Conservation (phyloP, 2,329 filamentous ascomycete species). For the Karstenula rhodostoma region DNA sequence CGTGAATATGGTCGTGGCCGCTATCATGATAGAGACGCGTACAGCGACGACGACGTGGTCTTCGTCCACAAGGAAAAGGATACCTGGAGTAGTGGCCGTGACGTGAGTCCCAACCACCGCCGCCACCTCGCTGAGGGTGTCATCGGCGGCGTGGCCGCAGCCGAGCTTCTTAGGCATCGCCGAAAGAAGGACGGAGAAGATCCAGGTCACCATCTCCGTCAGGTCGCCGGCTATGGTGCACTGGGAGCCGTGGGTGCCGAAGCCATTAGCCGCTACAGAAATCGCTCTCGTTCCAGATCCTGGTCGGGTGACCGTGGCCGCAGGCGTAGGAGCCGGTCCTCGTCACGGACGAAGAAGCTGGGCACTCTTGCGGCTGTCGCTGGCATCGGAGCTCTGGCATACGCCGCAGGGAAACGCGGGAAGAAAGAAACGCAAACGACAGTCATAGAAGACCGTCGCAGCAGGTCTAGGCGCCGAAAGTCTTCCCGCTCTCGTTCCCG, state of each 20-base stretch:
- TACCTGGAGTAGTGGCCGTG: constrained; percentile 44
- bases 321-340: constrained; percentile 41
- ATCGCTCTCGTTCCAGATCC: constrained; percentile 52
- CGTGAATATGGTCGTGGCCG: constrained; percentile 49
- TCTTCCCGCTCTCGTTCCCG: constrained; percentile 45
- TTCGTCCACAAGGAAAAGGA: constrained; percentile 65
- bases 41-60: constrained; percentile 69
- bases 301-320: constrained; percentile 46
- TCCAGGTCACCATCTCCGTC: constrained; percentile 59
- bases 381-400: constrained; percentile 67
- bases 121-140: constrained; percentile 70
- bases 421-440: constrained; percentile 58
- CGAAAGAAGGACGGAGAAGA: constrained; percentile 64
- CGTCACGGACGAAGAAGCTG: constrained; percentile 59
- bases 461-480: constrained; percentile 55
- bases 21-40: constrained; percentile 56
- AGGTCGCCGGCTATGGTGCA: constrained; percentile 67
- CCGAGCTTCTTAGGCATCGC: constrained; percentile 66
- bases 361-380: constrained; percentile 68
- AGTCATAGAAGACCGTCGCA: constrained; percentile 57
- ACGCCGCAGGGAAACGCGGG: constrained; percentile 57
- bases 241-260: constrained; percentile 69
- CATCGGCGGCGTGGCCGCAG: constrained; percentile 67
- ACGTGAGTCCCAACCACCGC: constrained; percentile 57
- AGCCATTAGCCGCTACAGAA: constrained; percentile 61